Conservation (phyloP, 2,329 filamentous ascomycete genomes). For the Gyromitra esculenta region DNA sequence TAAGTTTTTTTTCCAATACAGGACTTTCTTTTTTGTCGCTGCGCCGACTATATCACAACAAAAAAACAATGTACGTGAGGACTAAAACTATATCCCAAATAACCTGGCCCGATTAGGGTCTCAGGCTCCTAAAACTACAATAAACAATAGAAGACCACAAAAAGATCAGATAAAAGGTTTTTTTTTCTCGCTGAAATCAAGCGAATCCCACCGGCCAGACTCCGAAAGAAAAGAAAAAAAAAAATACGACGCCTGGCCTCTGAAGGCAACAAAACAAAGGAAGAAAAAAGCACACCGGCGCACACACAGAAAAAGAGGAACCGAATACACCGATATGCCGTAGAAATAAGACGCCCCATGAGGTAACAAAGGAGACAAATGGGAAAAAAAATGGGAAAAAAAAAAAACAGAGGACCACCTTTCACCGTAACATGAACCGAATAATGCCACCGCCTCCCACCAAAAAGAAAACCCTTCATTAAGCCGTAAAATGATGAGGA, state of each 20-base stretch:
- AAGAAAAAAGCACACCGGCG: conserved; percentile 43
- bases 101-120: conserved; percentile 33
- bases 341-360: conserved; percentile 49
- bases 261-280: conserved; percentile 41
- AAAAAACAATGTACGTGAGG: conserved; percentile 22
- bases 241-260: conserved; percentile 43
- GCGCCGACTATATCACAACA: conserved; percentile 26
- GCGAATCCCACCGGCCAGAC: conserved; percentile 49
- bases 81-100: conserved; percentile 41
- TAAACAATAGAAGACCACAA: conserved; percentile 47
- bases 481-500: conserved; percentile 51
- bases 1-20: conserved; percentile 33
- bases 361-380: conserved; percentile 42
- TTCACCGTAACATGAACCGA: conserved; percentile 50
- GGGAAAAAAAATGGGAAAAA: conserved; percentile 35
- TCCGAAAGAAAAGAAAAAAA: conserved; percentile 48
- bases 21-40: conserved; percentile 33
- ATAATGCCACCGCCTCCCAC: conserved; percentile 41
- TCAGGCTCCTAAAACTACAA: conserved; percentile 48
- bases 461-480: conserved; percentile 52
- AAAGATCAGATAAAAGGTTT: conserved; percentile 42
- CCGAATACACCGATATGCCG: conserved; percentile 53
- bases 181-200: conserved; percentile 41
- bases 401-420: conserved; percentile 50
- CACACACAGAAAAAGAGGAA: conserved; percentile 41